Evolutionary conservation across 164 flowering plant species (phyloP), one percentile per base, ranked within the genome.

Genomic region (Warburgia ugandensis): DNA sequence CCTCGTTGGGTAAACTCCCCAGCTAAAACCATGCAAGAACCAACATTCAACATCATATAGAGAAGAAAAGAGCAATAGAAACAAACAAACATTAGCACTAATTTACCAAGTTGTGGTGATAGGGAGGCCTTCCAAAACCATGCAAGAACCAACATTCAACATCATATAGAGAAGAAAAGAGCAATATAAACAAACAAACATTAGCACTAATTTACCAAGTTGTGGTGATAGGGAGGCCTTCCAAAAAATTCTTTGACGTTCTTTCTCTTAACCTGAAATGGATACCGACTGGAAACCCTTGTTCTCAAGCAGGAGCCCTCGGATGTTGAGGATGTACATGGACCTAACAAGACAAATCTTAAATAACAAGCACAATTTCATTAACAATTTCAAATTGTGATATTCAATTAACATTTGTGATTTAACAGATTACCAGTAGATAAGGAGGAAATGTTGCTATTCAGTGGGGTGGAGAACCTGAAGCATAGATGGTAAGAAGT

Each of bases 171-270:
- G 40, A 49, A 45, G 4, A 25, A 45, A 45, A 9, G 27, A 5
- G 3, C 28, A 25, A 8, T 21, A 45, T 23, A 29, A 70, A 42
- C 44, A 31, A 64, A 10, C 13, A 29, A 30, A 28, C 8, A 5
- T 4, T 11, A 45, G n/a, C 13, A 22, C 4, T 21, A 10, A 21
- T 32, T 57, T 70, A 92, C 95, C 87, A 27, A 52, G 39, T 45
- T 48, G 13, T 55, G 51, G 43, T 31, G 46, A 39, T 50, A 52
- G 28, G 86, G 79, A 51, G 80, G 82, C 48, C 50, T 68, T 55
- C 69, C 75, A 62, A 92, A 76, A 67, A 61, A 89, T 38, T 94
- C 94, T 51, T 72, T 73, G 22, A 81, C 20, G 42, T 75, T 77
- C 48, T 35, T 52, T 61, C 92, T 81, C n/a, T 64, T 60, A 21